Evolutionary conservation across 805 yeast species (phyloP).

Genomic region (Pichia paraexigua): DNA sequence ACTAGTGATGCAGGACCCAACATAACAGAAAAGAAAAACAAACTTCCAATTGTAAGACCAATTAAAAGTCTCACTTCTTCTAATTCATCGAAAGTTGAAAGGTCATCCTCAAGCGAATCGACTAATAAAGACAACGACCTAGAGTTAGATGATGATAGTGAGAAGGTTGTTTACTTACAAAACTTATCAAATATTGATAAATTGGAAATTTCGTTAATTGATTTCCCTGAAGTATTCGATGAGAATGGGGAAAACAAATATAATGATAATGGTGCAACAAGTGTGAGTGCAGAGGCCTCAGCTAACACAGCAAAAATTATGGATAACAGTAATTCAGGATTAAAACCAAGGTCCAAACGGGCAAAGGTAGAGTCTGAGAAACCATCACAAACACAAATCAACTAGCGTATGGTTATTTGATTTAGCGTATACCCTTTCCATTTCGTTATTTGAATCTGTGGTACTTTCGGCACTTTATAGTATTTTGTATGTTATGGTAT

Average conservation of each 20-base stretch:
- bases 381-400: neutral
- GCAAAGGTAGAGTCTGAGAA: neutral
- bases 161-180: neutral
- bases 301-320: neutral
- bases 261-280: neutral
- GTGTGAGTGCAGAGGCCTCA: neutral
- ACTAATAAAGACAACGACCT: neutral
- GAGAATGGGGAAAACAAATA: neutral
- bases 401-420: neutral
- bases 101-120: neutral
- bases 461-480: no score
- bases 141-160: neutral
- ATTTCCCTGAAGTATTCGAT: neutral
- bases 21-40: neutral
- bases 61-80: no score
- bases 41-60: no score
- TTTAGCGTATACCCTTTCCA: no score
- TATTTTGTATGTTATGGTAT: no score
- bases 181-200: conserved; percentile 1
- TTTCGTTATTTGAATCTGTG: no score
- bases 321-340: neutral
- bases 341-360: neutral
- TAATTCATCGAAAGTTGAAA: no score
- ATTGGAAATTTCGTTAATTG: neutral
- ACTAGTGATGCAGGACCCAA: neutral